Evolutionary conservation across 2,329 filamentous ascomycete species (phyloP).

Genomic region (Neonectria coccinea): DNA sequence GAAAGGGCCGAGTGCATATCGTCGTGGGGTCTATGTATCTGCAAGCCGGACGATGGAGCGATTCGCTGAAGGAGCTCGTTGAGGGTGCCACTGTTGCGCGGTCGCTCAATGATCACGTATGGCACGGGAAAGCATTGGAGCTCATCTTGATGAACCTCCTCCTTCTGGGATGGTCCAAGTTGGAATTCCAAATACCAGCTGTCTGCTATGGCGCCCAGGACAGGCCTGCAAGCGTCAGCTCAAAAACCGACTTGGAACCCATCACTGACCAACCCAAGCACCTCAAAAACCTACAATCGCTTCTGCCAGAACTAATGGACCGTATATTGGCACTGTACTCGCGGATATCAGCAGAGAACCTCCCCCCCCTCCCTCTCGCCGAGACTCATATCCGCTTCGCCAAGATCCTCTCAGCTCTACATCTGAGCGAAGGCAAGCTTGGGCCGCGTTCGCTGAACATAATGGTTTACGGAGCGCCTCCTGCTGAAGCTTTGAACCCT

Average conservation of each 20-base stretch:
- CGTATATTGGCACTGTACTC: constrained; percentile 81
- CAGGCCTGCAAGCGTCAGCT: constrained; percentile 52
- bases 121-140: constrained; percentile 96
- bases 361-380: constrained; percentile 77
- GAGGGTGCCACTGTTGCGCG: constrained; percentile 84
- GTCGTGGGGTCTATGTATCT: constrained; percentile 88
- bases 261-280: constrained; percentile 63
- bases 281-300: constrained; percentile 64
- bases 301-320: constrained; percentile 80
- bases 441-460: constrained; percentile 71
- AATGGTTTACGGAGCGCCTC: constrained; percentile 72
- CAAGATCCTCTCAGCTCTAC: constrained; percentile 75
- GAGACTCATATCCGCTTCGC: constrained; percentile 80
- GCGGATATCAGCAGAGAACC: constrained; percentile 75
- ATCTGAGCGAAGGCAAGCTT: constrained; percentile 73
- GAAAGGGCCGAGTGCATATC: constrained; percentile 82
- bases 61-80: constrained; percentile 84
- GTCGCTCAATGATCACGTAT: constrained; percentile 89
- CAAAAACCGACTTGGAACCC: constrained; percentile 44
- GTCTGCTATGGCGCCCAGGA: constrained; percentile 66
- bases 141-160: constrained; percentile 85
- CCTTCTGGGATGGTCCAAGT: constrained; percentile 83
- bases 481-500: constrained; percentile 62
- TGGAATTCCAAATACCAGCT: constrained; percentile 82
- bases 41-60: constrained; percentile 88